phyloP scores from a whole-genome alignment of 176 grass and related monocot species.

The Pontederia paniculata region DNA sequence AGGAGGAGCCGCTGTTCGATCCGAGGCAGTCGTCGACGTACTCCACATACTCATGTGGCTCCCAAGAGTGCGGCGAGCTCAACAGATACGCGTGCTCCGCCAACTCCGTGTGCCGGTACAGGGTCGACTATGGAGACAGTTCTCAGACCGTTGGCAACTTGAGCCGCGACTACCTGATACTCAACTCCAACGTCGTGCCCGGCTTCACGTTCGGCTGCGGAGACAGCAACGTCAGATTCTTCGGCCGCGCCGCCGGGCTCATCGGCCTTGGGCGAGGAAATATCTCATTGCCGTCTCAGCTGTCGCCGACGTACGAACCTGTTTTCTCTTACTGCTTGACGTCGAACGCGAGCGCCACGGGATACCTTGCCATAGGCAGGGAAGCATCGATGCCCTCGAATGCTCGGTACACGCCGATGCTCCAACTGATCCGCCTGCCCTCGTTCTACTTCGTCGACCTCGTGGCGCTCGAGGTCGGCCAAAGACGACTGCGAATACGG shows the following conservation, averaged over 20 bases:
- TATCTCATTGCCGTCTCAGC: constrained; percentile 56
- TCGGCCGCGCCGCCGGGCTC: constrained; percentile 48
- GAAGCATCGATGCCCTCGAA: background rate
- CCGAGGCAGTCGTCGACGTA: constrained; percentile 45
- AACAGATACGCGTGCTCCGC: constrained; percentile 22
- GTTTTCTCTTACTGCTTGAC: constrained; percentile 86
- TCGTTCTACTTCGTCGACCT: constrained; percentile 73
- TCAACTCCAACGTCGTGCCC: constrained; percentile 18
- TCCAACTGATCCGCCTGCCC: constrained; percentile 2
- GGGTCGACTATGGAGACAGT: constrained; percentile 53
- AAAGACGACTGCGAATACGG: constrained; percentile 12
- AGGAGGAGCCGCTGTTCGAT: constrained; percentile 70
- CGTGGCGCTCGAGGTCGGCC: constrained; percentile 40
- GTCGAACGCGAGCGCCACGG: constrained; percentile 23
- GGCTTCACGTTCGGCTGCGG: constrained; percentile 72
- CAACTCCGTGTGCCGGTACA: constrained; percentile 34
- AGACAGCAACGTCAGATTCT: constrained; percentile 32
- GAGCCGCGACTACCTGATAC: constrained; percentile 48
- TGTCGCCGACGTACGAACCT: constrained; percentile 32
- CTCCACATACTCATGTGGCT: constrained; percentile 27
- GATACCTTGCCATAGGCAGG: constrained; percentile 46
- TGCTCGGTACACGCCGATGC: constrained; percentile 47
- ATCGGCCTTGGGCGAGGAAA: constrained; percentile 52
- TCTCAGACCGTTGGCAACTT: constrained; percentile 54
- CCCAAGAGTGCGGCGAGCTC: constrained; percentile 31